Evolutionary conservation across 2,329 filamentous ascomycete genomes (phyloP).

Genomic region (Aaosphaeria pasadenensis): DNA sequence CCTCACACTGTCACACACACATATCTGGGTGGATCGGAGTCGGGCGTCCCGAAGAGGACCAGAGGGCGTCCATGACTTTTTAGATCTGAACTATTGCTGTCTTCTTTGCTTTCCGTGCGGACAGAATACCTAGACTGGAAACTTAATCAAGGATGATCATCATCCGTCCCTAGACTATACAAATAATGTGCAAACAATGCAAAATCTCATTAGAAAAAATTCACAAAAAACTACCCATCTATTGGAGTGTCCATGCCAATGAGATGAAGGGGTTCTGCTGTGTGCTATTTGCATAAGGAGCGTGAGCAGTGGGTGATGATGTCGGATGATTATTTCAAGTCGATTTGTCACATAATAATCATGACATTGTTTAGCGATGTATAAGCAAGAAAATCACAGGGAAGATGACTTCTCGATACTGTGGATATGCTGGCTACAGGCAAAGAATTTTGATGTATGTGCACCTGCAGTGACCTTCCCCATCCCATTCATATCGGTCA

Average conservation of each 20-base stretch:
- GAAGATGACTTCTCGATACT: too few relatives aligned
- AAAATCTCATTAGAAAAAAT: background rate
- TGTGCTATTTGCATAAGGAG: background rate
- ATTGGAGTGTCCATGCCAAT: too few relatives aligned
- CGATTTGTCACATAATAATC: too few relatives aligned
- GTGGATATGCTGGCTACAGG: too few relatives aligned
- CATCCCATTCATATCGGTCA: too few relatives aligned
- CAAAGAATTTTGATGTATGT: too few relatives aligned
- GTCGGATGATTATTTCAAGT: too few relatives aligned
- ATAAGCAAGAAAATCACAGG: too few relatives aligned
- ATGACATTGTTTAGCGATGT: too few relatives aligned
- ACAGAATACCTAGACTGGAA: constrained; percentile 36
- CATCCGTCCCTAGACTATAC: constrained; percentile 32
- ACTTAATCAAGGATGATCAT: constrained; percentile 41
- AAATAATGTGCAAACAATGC: constrained; percentile 20
- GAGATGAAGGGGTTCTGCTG: background rate
- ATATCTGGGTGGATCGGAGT: constrained; percentile 21
- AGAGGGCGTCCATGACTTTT: constrained; percentile 28
- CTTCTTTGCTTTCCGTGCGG: constrained; percentile 23
- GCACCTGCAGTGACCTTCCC: too few relatives aligned
- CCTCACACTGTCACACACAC: too few relatives aligned
- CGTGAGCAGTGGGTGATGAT: too few relatives aligned
- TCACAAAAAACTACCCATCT: background rate
- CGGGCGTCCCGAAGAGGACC: constrained; percentile 31
- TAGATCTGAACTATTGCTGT: constrained; percentile 15